A percentile compares a stretch with the other conserved stretches of the same genome.
These are phyloP conservation scores for Pisolithus albus DNA, from an alignment of 768 basidiomycete genomes.

Conservation along the genomic window DNA sequence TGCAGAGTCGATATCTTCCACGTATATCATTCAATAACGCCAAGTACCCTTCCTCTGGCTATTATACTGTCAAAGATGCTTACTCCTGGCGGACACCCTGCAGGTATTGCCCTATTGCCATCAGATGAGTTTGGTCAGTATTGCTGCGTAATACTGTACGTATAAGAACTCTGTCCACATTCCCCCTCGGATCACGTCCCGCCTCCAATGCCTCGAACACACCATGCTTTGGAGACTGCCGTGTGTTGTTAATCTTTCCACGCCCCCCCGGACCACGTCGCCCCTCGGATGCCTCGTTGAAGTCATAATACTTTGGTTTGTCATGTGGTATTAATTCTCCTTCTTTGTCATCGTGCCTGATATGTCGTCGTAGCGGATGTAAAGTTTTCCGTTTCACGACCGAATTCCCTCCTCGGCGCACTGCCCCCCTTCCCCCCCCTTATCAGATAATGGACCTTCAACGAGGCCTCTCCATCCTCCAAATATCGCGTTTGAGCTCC, in stretches of 20 bases:
- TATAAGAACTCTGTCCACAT: slow-evolving; percentile 9
- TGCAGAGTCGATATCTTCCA: slow-evolving; percentile 2
- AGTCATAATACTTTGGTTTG: too few relatives aligned
- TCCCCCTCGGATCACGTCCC: slow-evolving; percentile 1
- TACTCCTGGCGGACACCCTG: neutral
- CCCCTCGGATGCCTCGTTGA: too few relatives aligned
- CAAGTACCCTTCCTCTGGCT: slow-evolving; percentile 1
- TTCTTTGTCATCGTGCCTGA: slow-evolving; percentile 4
- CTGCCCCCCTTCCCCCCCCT: slow-evolving; percentile 11
- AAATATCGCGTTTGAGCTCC: slow-evolving; percentile 24
- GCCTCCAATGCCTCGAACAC: slow-evolving; percentile 7
- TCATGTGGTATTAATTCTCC: too few relatives aligned
- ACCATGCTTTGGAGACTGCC: slow-evolving; percentile 11
- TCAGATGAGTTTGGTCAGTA: neutral
- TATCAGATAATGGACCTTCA: neutral
- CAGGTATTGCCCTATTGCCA: neutral
- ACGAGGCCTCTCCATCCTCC: slow-evolving; percentile 9
- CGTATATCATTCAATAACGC: neutral
- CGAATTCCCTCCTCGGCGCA: slow-evolving; percentile 12
- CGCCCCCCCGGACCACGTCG: too few relatives aligned
- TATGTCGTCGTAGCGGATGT: neutral
- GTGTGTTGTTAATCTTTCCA: slow-evolving; percentile 3
- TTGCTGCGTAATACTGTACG: slow-evolving; percentile 1
- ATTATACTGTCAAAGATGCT: slow-evolving; percentile 1
- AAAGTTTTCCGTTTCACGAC: neutral